Conservation (phyloP, 2,329 filamentous ascomycete species). For the Mariannaea elegans region DNA sequence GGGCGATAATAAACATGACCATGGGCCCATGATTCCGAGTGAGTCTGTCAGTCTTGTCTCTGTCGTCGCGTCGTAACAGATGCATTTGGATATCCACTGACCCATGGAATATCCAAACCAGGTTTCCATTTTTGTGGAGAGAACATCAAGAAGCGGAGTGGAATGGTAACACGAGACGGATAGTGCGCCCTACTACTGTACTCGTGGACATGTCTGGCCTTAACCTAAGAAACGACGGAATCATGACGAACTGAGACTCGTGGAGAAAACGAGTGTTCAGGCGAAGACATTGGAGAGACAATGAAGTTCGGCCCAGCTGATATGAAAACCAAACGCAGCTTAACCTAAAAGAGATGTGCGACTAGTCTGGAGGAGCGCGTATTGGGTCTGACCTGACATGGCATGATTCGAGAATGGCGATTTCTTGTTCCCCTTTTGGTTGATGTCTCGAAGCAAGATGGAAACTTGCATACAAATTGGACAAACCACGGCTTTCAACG, state of each 20-base stretch:
- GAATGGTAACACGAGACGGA: neutral
- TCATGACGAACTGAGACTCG: neutral
- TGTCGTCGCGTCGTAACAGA: neutral
- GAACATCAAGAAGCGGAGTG: neutral
- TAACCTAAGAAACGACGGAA: neutral
- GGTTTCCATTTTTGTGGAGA: neutral
- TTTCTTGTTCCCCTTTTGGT: constrained; percentile 7
- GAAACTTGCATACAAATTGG: neutral
- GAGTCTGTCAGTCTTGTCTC: constrained; percentile 1
- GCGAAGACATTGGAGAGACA: neutral
- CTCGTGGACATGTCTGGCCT: too few relatives aligned
- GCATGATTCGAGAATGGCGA: constrained; percentile 16
- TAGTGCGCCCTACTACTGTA: neutral
- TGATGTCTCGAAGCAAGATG: constrained; percentile 2
- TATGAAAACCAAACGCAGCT: constrained; percentile 6
- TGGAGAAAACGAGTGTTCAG: too few relatives aligned
- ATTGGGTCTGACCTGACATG: constrained; percentile 13
- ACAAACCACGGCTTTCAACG: neutral
- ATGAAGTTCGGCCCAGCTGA: constrained; percentile 5
- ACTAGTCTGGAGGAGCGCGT: constrained; percentile 2
- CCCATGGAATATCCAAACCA: neutral
- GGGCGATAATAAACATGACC: constrained; percentile 20
- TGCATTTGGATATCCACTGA: neutral
- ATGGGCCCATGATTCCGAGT: constrained; percentile 11
- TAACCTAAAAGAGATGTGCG: constrained; percentile 14